Conservation (phyloP, 139 green algal genomes). For the Nannochloris sp. region DNA sequence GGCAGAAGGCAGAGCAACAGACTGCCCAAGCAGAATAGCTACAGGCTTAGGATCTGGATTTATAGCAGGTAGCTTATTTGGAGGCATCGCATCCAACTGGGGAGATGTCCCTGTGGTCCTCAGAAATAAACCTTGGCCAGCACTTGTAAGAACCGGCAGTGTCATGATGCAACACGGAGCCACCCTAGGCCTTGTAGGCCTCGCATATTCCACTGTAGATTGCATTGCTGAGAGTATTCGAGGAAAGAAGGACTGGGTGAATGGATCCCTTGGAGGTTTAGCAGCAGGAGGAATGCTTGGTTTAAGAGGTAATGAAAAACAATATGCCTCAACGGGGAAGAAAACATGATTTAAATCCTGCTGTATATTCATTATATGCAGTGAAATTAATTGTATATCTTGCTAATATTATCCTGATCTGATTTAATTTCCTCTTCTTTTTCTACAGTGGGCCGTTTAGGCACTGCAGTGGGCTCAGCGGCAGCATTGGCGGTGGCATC, state of each 20-base stretch:
- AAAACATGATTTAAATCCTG: not conserved
- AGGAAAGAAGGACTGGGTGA: constrained; percentile 42
- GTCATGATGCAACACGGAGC: constrained; percentile 41
- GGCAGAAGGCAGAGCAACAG: constrained; percentile 1
- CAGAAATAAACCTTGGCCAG: constrained; percentile 39
- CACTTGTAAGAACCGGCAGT: constrained; percentile 35
- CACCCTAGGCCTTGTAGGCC: constrained; percentile 32
- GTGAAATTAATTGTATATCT: not conserved
- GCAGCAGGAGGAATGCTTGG: constrained; percentile 32
- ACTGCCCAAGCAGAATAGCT: constrained; percentile 14
- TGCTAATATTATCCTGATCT: not conserved
- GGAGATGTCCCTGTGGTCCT: constrained; percentile 36
- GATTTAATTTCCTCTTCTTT: not conserved
- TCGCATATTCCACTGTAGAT: constrained; percentile 31
- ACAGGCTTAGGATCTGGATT: constrained; percentile 17
- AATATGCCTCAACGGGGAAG: not conserved
- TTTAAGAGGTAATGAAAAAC: not conserved
- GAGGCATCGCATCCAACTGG: constrained; percentile 43
- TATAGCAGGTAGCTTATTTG: constrained; percentile 25
- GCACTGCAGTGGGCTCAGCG: constrained; percentile 24
- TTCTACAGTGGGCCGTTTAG: constrained; percentile 22
- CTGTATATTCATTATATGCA: not conserved
- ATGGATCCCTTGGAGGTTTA: constrained; percentile 29
- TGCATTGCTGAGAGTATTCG: constrained; percentile 27
- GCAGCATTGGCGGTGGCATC: constrained; percentile 28